Evolutionary conservation across 2,329 filamentous ascomycete genomes (phyloP), one percentile per base, ranked within the genome.

Genomic region (Sporothrix globosa): DNA sequence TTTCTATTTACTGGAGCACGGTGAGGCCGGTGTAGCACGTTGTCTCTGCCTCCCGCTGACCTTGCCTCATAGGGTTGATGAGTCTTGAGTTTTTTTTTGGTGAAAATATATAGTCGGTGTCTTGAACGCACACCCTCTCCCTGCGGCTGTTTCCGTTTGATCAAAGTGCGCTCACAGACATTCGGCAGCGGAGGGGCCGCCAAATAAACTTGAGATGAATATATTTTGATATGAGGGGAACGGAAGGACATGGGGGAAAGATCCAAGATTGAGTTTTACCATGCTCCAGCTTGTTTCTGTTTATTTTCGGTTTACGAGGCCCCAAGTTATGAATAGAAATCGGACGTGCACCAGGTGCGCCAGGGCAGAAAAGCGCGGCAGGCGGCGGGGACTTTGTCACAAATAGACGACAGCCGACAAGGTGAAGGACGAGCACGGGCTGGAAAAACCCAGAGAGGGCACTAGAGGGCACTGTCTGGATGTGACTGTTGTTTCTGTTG

Each of bases 391-490:
- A 34, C 13, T 46, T 46, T 66, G 61, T 66, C 50, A 66, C 61
- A 66, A 52, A 52, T 66, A 66, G 24, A 66, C 61, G 61, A 66
- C 61, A 19, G 44, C n/a, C 44, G 44, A 63, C 46, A 66, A 66
- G 61, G 46, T 50, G 61, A 66, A 46, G 27, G 53, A 19, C 30
- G 19, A 65, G 14, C 30, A 44, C 30, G 65, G 48, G 65, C 48
- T 52, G 61, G 24, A 34, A 34, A 34, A 34, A 7, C 5, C 6
- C 9, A 34, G 34, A 34, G 34, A 34, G 34, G 27, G 27, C 27
- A 4, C 3, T 30, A 48, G 21, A 65, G 44, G 50, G 61, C 41
- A 4, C 61, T 10, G 17, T 48, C 44, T 24, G 24, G 9, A 9
- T 48, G 41, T 30, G 0, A 0, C 34, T 34, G 34, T 46, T 63